phyloP scores from a whole-genome alignment of 2,329 filamentous ascomycete species.

The Fusarium guadeloupense region DNA sequence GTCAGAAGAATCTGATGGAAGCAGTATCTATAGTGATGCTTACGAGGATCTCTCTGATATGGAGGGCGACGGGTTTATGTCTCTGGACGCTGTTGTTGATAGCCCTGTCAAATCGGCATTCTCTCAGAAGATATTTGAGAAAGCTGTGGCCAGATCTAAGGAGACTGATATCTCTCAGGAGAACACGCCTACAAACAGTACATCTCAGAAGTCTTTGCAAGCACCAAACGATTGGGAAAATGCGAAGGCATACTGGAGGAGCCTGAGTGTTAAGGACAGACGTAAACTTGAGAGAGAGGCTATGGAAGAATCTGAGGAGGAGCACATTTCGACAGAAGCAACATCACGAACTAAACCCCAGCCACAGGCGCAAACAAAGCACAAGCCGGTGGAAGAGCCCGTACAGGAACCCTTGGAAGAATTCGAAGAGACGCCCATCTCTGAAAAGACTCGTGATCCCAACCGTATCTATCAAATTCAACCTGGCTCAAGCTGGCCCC shows the following conservation, averaged over 20 bases:
- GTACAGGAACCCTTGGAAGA: slow-evolving; percentile 15
- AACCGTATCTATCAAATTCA: slow-evolving; percentile 54
- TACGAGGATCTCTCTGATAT: slow-evolving; percentile 75
- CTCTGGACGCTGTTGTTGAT: slow-evolving; percentile 76
- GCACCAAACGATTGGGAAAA: slow-evolving; percentile 68
- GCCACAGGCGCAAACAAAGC: slow-evolving; percentile 52
- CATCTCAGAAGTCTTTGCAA: slow-evolving; percentile 1
- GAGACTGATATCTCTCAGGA: slow-evolving; percentile 14
- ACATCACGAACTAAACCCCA: slow-evolving; percentile 31
- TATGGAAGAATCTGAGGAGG: slow-evolving; percentile 61
- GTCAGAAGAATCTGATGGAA: slow-evolving; percentile 59
- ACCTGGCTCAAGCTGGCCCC: slow-evolving; percentile 45
- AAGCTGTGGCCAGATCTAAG: slow-evolving; percentile 36
- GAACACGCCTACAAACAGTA: background rate
- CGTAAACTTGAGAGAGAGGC: slow-evolving; percentile 69
- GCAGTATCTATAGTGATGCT: slow-evolving; percentile 78
- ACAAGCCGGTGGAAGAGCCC: slow-evolving; percentile 17
- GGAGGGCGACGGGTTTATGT: slow-evolving; percentile 74
- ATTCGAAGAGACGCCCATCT: slow-evolving; percentile 4
- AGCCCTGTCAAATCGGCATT: slow-evolving; percentile 54
- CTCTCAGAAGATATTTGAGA: slow-evolving; percentile 39
- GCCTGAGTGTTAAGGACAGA: slow-evolving; percentile 69
- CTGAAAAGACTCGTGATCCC: slow-evolving; percentile 17
- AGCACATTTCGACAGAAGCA: slow-evolving; percentile 50
- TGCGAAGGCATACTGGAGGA: slow-evolving; percentile 75